These are phyloP conservation scores for Besnoitia besnoiti DNA, from an alignment of 169 alveolate genomes.

Conservation along the genomic window DNA sequence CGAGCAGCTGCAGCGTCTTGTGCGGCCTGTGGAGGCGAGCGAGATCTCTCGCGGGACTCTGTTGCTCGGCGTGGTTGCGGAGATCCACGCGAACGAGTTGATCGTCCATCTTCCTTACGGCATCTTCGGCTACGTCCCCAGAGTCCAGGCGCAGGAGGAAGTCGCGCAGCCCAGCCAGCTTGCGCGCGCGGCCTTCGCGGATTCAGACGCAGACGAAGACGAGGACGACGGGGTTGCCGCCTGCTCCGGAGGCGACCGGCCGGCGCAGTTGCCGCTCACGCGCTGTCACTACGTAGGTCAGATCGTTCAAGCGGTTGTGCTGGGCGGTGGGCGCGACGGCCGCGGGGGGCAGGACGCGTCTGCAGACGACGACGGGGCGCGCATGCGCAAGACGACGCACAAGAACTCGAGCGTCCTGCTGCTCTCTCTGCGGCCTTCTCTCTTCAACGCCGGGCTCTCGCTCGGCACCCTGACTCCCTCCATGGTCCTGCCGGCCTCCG, in stretches of 20 bases:
- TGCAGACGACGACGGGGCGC: not conserved
- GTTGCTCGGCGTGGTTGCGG: constrained; percentile 36
- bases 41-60: not conserved
- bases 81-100: not conserved
- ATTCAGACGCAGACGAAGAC: not conserved
- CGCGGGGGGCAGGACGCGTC: not conserved
- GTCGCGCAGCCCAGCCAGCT: too few relatives aligned
- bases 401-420: not conserved
- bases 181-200: too few relatives aligned
- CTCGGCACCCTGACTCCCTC: not conserved
- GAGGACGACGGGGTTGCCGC: not conserved
- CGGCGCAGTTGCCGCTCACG: not conserved
- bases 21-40: not conserved
- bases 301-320: not conserved
- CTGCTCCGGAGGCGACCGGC: not conserved
- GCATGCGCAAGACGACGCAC: not conserved
- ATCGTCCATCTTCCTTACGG: constrained; percentile 2
- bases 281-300: not conserved
- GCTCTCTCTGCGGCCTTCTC: constrained; percentile 32
- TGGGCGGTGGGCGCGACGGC: not conserved
- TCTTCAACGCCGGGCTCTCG: constrained; percentile 34
- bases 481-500: constrained; percentile 34
- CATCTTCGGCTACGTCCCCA: constrained; percentile 16
- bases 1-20: not conserved
- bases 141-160: not conserved